phyloP scores from a whole-genome alignment of 345 rosid genomes.

The Combretum micranthum region DNA sequence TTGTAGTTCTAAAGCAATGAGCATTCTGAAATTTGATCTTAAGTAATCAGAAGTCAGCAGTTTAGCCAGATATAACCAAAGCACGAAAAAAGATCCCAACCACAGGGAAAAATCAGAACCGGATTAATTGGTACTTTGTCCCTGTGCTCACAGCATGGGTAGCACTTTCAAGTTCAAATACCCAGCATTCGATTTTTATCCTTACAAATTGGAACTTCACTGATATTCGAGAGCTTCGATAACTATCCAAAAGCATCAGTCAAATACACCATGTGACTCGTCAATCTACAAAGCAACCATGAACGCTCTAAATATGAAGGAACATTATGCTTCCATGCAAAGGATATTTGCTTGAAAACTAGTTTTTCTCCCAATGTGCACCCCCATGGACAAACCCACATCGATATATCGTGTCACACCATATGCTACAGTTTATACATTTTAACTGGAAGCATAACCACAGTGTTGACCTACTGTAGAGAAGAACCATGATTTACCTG shows the following conservation, averaged over 20 bases:
- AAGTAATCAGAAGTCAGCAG: no score
- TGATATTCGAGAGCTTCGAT: background rate
- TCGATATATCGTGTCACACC: no score
- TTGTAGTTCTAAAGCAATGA: no score
- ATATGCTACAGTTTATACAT: background rate
- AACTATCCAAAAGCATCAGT: background rate
- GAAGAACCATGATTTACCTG: slow-evolving; percentile 7
- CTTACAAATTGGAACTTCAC: background rate
- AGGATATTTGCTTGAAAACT: background rate
- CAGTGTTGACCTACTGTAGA: background rate
- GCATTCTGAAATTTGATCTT: no score
- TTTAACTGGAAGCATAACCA: slow-evolving; percentile 2
- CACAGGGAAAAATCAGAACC: no score
- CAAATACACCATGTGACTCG: background rate
- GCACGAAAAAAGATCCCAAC: no score
- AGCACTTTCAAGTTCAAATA: background rate
- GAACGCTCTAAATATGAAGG: background rate
- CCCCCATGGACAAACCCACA: no score
- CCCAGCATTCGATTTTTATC: background rate
- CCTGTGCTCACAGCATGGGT: no score
- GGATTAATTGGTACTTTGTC: no score
- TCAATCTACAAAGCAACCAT: background rate
- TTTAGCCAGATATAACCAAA: no score
- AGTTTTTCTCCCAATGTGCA: no score
- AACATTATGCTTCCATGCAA: background rate